Percentiles rank a stretch among this genome's conserved stretches.
These are phyloP conservation scores for Pythium brachiatum DNA, from an alignment of 352 stramenopile genomes.

Conservation along the genomic window DNA sequence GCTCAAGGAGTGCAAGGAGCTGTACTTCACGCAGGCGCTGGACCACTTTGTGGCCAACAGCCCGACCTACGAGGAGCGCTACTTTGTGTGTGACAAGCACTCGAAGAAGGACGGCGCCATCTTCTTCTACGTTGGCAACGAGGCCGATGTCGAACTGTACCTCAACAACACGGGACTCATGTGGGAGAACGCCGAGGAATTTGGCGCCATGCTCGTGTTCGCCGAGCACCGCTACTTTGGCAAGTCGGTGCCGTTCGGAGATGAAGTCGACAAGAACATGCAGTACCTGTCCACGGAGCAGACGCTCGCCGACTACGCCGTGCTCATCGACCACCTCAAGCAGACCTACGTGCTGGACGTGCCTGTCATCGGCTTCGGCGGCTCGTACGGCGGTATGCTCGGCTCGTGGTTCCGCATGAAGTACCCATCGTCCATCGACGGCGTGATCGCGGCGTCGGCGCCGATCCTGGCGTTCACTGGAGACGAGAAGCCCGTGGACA, in stretches of 20 bases:
- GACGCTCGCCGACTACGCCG: constrained; percentile 87
- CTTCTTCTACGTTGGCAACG: constrained; percentile 96
- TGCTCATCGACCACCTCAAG: constrained; percentile 57
- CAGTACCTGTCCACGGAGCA: constrained; percentile 84
- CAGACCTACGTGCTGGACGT: constrained; percentile 43
- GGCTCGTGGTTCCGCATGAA: constrained; percentile 90
- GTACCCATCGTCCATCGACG: constrained; percentile 89
- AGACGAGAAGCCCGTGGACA: constrained; percentile 60
- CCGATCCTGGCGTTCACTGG: constrained; percentile 79
- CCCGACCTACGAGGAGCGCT: constrained; percentile 79
- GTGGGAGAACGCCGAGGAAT: constrained; percentile 93
- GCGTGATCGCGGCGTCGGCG: constrained; percentile 90
- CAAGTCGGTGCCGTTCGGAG: constrained; percentile 81
- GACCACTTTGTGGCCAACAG: constrained; percentile 67
- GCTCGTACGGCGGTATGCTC: constrained; percentile 94
- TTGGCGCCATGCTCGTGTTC: constrained; percentile 93
- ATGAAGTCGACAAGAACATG: constrained; percentile 54
- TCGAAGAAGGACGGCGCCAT: constrained; percentile 67
- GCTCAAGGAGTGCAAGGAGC: constrained; percentile 60
- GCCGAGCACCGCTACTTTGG: constrained; percentile 97
- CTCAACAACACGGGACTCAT: constrained; percentile 95
- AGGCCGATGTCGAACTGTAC: constrained; percentile 94
- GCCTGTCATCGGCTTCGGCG: constrained; percentile 91
- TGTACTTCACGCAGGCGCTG: constrained; percentile 70
- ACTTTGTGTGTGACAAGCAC: constrained; percentile 86